Base-by-base conservation (phyloP, 1,139 yeast genomes). In the Saccharomyces hybrid region DNA sequence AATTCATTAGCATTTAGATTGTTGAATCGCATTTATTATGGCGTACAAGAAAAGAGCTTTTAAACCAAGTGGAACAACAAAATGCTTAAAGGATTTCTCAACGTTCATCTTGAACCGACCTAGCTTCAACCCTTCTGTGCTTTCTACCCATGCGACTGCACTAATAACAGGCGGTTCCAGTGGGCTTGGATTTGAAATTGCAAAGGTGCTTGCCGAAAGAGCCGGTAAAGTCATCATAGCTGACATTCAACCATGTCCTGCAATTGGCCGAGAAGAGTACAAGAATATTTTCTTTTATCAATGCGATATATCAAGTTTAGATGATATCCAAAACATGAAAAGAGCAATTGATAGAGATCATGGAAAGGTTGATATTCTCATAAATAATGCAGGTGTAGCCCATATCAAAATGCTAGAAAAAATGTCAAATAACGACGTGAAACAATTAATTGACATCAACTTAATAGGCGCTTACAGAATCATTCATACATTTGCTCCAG, bases 311-410 rank as follows among this genome's bases (percentile, higher is more conserved):
- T 75, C 91, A 50, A 70, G 79, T 55, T 58, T 75, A 28, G 63
- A 67, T 2, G 74, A 76, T 34, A 76, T 88, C 1, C 57, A 66
- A 28, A 66, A 67, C 5, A 58, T 73, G 46, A 76, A 75, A 29
- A 62, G 66, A 4, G 59, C 52, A n/a, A 78, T 87, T 29, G 65
- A 66, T 41, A 26, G 54, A 6, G 63, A 67, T 55, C 68, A 83
- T 14, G 95, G 96, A 0, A 62, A 67, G 0, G 84, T 86, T 1
- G 79, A 89, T 0, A 76, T 88, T 2, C 72, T 91, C 13, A 77
- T 91, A 51, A 89, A 89, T 69, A 90, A 91, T 67, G 97, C 97
- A 0, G 98, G 88, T 0, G 78, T 88, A 48, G 76, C 82, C 27
- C 75, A 76, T 8, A 90, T 89, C 0, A 79, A 81, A 56, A 65